Base-by-base conservation (phyloP, 106 monocot species). In the Allium sativum region DNA sequence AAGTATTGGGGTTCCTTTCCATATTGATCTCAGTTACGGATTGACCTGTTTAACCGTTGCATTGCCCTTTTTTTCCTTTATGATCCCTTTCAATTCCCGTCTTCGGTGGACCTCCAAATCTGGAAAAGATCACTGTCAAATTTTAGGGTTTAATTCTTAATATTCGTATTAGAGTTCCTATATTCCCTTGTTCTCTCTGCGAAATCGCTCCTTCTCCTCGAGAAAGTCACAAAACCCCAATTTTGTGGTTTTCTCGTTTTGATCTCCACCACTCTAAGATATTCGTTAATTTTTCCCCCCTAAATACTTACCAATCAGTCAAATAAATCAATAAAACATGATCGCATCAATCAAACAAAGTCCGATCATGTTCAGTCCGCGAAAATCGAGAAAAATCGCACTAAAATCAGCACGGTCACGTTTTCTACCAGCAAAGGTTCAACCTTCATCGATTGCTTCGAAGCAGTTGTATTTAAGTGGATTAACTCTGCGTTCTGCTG, bases 281-380 rank as follows among this genome's bases (percentile, higher is more conserved):
- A 44, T 43, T 9, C 13, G 15, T 44, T 13, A 0, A 12, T 13
- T 10, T 40, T 50, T 50, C 8, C 48, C 8, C 48, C 48, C 40
- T 40, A 31, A 31, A 5, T 17, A 8, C 44, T 43, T 14, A 17
- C 17, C 44, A 16, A 42, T 6, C 31, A n/a, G 31, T 7, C 22
- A 12, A 9, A 15, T 7, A 15, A 73, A 43, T 59, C 45, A n/a
- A 51, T 5, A 2, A 6, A 61, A 42, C 7, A 65, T 79, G 76
- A 76, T 76, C 15, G 40, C 40, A 44, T 79, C 76, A 13, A 56
- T 72, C 52, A 76, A 67, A 59, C 75, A 68, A 16, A 65, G 76
- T 21, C 51, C 48, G 40, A 62, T 71, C 62, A 52, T 62, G 18
- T 9, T 72, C 48, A 45, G 62, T 53, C 19, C 58, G 21, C 9